Evolutionary conservation across 768 basidiomycete genomes (phyloP), one percentile per base, ranked within the genome.

Genomic region (Austroboletus eburneus): DNA sequence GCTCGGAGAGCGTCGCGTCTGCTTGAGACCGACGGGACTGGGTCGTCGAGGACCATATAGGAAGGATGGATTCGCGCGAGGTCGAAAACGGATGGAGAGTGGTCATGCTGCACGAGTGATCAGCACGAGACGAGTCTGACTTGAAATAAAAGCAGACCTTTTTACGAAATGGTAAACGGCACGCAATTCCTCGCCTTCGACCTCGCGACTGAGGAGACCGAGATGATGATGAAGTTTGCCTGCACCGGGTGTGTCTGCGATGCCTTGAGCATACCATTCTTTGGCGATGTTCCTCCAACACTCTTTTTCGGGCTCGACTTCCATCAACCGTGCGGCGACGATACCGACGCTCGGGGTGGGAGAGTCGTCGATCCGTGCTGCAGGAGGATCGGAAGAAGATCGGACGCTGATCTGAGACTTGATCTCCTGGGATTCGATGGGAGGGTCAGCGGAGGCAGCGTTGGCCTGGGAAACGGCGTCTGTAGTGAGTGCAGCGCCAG

Each of bases 171-270:
- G 96, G 61, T 99, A 97, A 5, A 96, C 77, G 0, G 84, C 85
- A 9, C 87, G 74, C 16, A 92, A 64, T 52, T 95, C 93, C 55
- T 96, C 87, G 2, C 77, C 78, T 51, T 87, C 85, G 18, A 79
- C 81, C 62, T 95, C 92, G 21, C 89, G 77, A 56, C 87, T 87
- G 36, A 99, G 74, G 52, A 95, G 64, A 3, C 93, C 96, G 13
- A 99, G 69, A 58, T 97, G 91, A 61, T 97, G 93, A 64, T 98
- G 96, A 33, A 99, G 69, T 60, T 94, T 85, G 3, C 96, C 96
- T 5, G 85, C 83, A n/a, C 93, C 94, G 1, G 96, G 96, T 39
- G 86, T 88, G 56, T 91, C 90, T 7, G 81, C 79, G 27, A 99
- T 71, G 0, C 93, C 94, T 30, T 80, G 75, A 16, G 80, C 85